A percentile compares a stretch with the other conserved stretches of the same genome.
Evolutionary conservation across 306 rosid species (phyloP).

Genomic region (Vigna radiata): DNA sequence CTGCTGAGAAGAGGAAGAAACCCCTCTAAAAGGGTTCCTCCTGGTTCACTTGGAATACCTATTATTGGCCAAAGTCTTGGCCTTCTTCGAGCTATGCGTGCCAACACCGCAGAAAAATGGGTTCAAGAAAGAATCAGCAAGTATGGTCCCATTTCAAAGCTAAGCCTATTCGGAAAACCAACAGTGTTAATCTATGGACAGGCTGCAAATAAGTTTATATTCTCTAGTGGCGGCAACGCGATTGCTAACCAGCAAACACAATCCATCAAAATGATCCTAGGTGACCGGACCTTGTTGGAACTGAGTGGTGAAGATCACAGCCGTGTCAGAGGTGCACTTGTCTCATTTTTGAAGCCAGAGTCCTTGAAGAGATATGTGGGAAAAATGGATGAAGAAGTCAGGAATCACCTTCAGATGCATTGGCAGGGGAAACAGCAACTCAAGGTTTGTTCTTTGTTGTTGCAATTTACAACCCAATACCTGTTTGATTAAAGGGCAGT

Average conservation of each 20-base stretch:
- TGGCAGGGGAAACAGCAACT: slow-evolving; percentile 72
- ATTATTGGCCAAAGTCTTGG: slow-evolving; percentile 70
- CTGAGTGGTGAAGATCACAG: slow-evolving; percentile 66
- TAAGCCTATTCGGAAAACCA: slow-evolving; percentile 77
- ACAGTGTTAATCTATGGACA: slow-evolving; percentile 71
- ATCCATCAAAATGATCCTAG: slow-evolving; percentile 59
- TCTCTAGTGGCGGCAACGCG: slow-evolving; percentile 34
- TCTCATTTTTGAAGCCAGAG: slow-evolving; percentile 78
- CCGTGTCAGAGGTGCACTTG: slow-evolving; percentile 67
- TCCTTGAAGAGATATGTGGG: slow-evolving; percentile 69
- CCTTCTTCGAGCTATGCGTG: slow-evolving; percentile 64
- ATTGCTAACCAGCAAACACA: slow-evolving; percentile 55
- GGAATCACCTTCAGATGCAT: slow-evolving; percentile 63
- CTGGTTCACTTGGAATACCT: slow-evolving; percentile 81
- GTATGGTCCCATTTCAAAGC: slow-evolving; percentile 78
- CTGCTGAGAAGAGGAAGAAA: slow-evolving; percentile 52
- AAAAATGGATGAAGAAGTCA: slow-evolving; percentile 69
- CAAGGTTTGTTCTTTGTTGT: slow-evolving; percentile 47
- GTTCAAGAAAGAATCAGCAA: slow-evolving; percentile 56
- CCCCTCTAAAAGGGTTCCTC: slow-evolving; percentile 62
- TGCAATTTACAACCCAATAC: background rate
- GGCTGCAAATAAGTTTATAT: slow-evolving; percentile 74
- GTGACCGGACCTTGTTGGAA: slow-evolving; percentile 62
- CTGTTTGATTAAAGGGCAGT: background rate
- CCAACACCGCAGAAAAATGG: slow-evolving; percentile 77